Base-by-base conservation (phyloP, 805 yeast genomes). In the Saccharomycopsis malanga region DNA sequence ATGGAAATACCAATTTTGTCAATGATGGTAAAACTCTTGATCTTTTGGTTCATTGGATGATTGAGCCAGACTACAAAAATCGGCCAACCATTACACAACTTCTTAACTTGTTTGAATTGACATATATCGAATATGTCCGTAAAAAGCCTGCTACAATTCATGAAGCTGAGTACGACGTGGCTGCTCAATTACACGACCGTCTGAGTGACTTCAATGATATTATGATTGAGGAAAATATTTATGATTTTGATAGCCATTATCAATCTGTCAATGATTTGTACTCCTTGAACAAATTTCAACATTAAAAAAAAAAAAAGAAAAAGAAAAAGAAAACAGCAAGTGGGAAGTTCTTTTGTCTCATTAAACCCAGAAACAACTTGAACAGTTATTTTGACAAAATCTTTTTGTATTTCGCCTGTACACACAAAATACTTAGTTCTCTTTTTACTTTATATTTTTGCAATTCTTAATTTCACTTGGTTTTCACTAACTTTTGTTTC, bases 111-210 rank as follows among this genome's bases (percentile, higher is more conserved):
- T 76, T 74, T 41, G 76, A 79, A 30, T 21, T 41, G 4, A 17
- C 44, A 7, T 32, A 18, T 30, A 29, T 41, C 15, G 17, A 25
- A 14, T 41, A 30, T 14, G 20, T 29, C 22, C 29, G 96, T 44
- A 84, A 83, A 60, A 85, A 95, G 4, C 97, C 98, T 4, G 96
- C 97, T 2, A 83, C 89, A 2, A 84, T 93, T 53, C 91, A 82
- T 58, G 98, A 91, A 66, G 98, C 97, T 17, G 97, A 93, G 15
- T 32, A 10, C 15, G 36, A 32, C 17, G 6, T n/a, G 17, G 9
- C 36, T n/a, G 17, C 9, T 9, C 36, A 32, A n/a, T n/a, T 12
- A 17, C 12, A n/a, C 23, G 25, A 24, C 6, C 43, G 27, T 17
- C 32, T 7, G 18, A 30, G 20, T 23, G 42, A 39, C 15, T 20